phyloP scores from a whole-genome alignment of 345 rosid species.

The Corchorus olitorius region DNA sequence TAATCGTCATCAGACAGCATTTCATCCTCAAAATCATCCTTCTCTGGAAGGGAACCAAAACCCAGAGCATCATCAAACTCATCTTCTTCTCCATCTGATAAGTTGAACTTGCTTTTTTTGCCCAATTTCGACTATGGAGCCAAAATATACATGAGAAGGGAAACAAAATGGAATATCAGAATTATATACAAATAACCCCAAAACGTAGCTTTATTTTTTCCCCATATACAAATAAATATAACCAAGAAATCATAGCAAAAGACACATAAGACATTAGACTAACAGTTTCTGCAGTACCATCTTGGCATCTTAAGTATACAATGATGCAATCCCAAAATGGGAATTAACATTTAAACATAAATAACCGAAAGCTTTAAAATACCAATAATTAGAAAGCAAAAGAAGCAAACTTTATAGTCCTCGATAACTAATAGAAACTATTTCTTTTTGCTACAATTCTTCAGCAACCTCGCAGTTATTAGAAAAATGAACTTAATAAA shows the following conservation, averaged over 20 bases:
- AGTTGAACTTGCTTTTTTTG: slow-evolving; percentile 74
- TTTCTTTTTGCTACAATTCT: not conserved
- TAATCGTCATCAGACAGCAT: slow-evolving; percentile 62
- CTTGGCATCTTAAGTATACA: not conserved
- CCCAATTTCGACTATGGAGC: slow-evolving; percentile 51
- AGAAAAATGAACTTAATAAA: not conserved
- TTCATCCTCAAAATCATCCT: slow-evolving; percentile 81
- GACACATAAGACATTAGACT: not conserved
- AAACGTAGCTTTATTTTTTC: not conserved
- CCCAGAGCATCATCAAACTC: slow-evolving; percentile 47
- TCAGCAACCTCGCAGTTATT: not conserved
- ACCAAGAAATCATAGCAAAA: not conserved
- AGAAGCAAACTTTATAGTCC: slow-evolving; percentile 1
- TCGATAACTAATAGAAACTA: not conserved
- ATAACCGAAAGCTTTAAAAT: not conserved
- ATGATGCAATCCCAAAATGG: not conserved
- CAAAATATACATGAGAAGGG: not conserved
- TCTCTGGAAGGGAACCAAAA: slow-evolving; percentile 45
- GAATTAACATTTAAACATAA: not conserved
- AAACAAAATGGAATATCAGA: not conserved
- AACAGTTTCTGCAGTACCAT: not conserved
- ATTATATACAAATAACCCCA: not conserved
- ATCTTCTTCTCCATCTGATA: slow-evolving; percentile 91
- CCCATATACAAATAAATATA: not conserved
- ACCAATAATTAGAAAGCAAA: not conserved